Base-by-base conservation (phyloP, 345 rosid species). In the Citrus sp. region DNA sequence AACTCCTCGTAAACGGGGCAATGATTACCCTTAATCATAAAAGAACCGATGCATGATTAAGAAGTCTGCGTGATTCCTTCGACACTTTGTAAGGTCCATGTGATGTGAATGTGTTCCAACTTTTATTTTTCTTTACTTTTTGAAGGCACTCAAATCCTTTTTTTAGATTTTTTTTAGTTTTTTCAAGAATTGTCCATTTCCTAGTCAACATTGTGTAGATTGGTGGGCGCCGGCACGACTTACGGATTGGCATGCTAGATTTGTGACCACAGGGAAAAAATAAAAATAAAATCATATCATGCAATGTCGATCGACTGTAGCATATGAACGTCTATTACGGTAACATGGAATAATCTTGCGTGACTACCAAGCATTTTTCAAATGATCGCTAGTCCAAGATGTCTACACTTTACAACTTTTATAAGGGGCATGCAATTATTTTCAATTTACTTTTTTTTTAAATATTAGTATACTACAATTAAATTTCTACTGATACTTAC, bases 401-500 rank as follows among this genome's bases (percentile, higher is more conserved):
- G 16, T 12, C 4, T 46, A 13, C 51, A 12, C 51, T 12, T 3
- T 42, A 42, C 51, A 13, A 3, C 51, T 46, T 46, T 13, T 46
- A 46, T 1, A 1, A 46, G 18, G 5, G 18, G 51, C 51, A 46
- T 46, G 51, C 1, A 46, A 13, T 46, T 46, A 13, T 13, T 46
- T 46, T 3, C 51, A 46, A 46, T 46, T 46, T 13, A 46, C 3
- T 35, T 35, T 35, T 5, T 6, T 35, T 35, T 34, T 34, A 34
- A 34, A 35, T 35, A 35, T 0, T 35, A 5, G 0, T 35, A 35
- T 35, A 35, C 0, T 34, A 34, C 6, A 34, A 34, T 34, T 0
- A 34, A 0, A 34, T 0, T 34, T 34, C 0, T 34, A 34, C 1
- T 4, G 0, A 34, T 0, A 34, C 0, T 34, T 34, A 34, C 1